A percentile compares a stretch with the other conserved stretches of the same genome.
phyloP scores from a whole-genome alignment of 257 asterid genomes.

The Euphrasia confusa region DNA sequence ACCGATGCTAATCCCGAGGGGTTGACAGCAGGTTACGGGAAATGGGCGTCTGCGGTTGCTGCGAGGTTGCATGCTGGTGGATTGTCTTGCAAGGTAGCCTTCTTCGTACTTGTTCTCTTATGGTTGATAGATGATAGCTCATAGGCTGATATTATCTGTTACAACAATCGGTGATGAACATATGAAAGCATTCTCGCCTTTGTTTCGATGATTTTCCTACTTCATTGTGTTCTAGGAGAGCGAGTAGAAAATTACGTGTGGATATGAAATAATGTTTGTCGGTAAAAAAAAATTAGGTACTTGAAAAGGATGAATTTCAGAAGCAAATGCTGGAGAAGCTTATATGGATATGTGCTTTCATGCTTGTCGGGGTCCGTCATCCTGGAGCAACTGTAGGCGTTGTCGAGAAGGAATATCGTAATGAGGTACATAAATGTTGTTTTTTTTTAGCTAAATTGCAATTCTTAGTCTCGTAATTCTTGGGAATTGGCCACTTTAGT shows the following conservation, averaged over 20 bases:
- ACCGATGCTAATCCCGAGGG: conserved; percentile 97
- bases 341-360: conserved; percentile 96
- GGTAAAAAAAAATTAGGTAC: conserved; percentile 46
- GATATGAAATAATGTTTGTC: conserved; percentile 7
- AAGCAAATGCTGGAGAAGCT: conserved; percentile 98
- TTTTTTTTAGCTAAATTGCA: background rate
- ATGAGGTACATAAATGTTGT: conserved; percentile 54
- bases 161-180: too few species aligned
- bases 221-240: too few species aligned
- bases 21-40: conserved; percentile 86
- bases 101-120: conserved; percentile 15
- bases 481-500: background rate
- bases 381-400: conserved; percentile 91
- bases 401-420: conserved; percentile 75
- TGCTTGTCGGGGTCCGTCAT: conserved; percentile 99
- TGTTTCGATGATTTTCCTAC: too few species aligned
- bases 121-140: background rate
- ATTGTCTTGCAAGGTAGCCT: conserved; percentile 84
- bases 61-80: conserved; percentile 74
- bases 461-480: background rate
- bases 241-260: too few species aligned
- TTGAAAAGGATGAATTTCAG: conserved; percentile 74
- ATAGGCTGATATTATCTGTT: too few species aligned
- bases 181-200: too few species aligned
- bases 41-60: conserved; percentile 92